Evolutionary conservation across 2,329 filamentous ascomycete species (phyloP), one percentile per base, ranked within the genome.

Genomic region (Tolypocladium tropicale): DNA sequence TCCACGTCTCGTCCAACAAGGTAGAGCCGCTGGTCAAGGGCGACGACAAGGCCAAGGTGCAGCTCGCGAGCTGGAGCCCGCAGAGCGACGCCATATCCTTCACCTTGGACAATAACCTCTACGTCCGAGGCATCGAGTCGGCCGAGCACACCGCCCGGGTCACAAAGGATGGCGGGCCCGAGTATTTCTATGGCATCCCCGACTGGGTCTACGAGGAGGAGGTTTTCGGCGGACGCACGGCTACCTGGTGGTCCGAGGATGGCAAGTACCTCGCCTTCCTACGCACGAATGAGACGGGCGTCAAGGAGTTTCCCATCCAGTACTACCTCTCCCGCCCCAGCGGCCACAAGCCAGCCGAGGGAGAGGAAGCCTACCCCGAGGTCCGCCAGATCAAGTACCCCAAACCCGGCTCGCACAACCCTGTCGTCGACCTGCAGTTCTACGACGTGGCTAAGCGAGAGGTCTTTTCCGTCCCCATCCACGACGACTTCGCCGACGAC

Each of bases 341-440:
- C 61, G 90, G 90, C 30, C 79, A 82, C 52, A 61, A 78, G 52
- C 85, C 90, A 4, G 70, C 76, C 10, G 56, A 64, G 32, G 91
- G 90, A 23, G 82, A 95, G 62, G 91, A 96, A 68, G 85, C 83
- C 54, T 99, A 99, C 67, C 94, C 94, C 0, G 92, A 97, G 66
- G 85, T 93, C 37, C 83, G 87, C 60, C 77, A 91, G 63, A 95
- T 99, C 81, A 99, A 99, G 72, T 99, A 99, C 65, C 95, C 94
- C 52, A 97, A 97, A 71, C 88, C 94, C 23, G 95, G 94, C 4
- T 86, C 92, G 2, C 91, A 93, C 51, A 99, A 99, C 69, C 94
- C 94, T 0, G 83, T 89, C 16, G 93, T 99, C 4, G 85, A 90
- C 58, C 74, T 99, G 34, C 81, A 89, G 55, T 95, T 97, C 71